Percentiles rank a stretch among this genome's conserved stretches.
These are phyloP conservation scores for Ustilago curta DNA, from an alignment of 1,284 basidiomycete species.

Conservation along the genomic window DNA sequence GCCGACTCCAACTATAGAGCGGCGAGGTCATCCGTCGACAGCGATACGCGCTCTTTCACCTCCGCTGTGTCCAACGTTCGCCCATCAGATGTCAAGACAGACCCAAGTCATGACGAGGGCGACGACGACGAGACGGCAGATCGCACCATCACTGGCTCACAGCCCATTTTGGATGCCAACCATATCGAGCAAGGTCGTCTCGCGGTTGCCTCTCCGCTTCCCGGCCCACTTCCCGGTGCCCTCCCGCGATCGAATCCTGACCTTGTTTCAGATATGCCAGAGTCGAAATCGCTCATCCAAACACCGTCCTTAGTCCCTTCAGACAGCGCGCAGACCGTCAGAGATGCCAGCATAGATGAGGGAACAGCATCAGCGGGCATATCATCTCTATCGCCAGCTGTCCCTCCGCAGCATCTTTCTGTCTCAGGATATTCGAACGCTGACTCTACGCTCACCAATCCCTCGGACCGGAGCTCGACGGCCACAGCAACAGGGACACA, in stretches of 20 bases:
- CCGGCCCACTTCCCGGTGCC: conserved; percentile 11
- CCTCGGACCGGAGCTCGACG: conserved; percentile 30
- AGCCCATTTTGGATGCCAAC: conserved; percentile 16
- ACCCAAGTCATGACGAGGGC: not conserved
- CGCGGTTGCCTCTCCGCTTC: conserved; percentile 12
- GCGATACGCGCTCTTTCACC: conserved; percentile 51
- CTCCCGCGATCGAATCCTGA: conserved; percentile 2
- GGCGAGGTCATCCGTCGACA: conserved; percentile 41
- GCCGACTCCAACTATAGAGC: conserved; percentile 3
- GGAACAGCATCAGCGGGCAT: not conserved
- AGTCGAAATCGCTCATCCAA: conserved; percentile 2
- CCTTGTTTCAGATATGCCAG: conserved; percentile 2
- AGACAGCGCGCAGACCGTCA: conserved; percentile 22
- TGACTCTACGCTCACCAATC: conserved; percentile 10
- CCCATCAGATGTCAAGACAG: conserved; percentile 3
- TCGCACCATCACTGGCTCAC: conserved; percentile 12
- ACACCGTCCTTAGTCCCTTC: conserved; percentile 12
- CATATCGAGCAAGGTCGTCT: conserved; percentile 20
- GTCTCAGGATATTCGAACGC: conserved; percentile 16
- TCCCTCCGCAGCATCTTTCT: conserved; percentile 18
- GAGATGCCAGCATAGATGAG: not conserved
- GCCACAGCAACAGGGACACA: conserved; percentile 29
- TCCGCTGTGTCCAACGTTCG: conserved; percentile 47
- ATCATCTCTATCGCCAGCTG: not conserved
- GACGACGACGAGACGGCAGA: conserved; percentile 17